phyloP scores from a whole-genome alignment of 2,329 filamentous ascomycete genomes.

The Colletotrichum tropicale region DNA sequence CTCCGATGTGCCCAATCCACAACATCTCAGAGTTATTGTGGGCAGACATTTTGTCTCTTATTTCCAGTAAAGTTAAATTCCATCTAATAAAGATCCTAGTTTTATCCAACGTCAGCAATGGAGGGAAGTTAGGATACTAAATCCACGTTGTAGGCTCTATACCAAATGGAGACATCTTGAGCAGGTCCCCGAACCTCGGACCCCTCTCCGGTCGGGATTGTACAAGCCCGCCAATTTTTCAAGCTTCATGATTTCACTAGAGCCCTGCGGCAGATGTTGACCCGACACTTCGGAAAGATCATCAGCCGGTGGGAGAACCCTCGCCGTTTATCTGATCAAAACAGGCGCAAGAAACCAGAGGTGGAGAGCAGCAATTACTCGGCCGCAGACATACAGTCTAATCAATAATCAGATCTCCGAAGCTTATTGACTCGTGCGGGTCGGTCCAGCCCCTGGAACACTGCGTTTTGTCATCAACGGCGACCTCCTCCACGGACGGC shows the following conservation, averaged over 20 bases:
- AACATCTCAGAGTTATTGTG: neutral
- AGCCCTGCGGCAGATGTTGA: neutral
- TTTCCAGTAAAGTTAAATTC: neutral
- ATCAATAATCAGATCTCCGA: neutral
- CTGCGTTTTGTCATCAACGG: neutral
- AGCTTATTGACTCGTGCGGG: neutral
- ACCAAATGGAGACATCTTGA: neutral
- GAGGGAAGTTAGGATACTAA: neutral
- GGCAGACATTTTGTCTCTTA: neutral
- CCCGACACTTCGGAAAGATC: neutral
- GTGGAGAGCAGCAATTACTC: neutral
- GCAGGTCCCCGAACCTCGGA: neutral
- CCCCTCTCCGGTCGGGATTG: neutral
- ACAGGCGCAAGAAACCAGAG: neutral
- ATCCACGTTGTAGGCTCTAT: neutral
- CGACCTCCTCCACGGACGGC: neutral
- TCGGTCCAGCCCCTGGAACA: neutral
- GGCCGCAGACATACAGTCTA: neutral
- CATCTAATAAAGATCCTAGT: neutral
- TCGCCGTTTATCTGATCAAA: neutral
- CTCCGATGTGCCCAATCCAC: neutral
- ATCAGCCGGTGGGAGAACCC: neutral
- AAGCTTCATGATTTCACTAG: neutral
- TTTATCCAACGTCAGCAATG: conserved; percentile 1
- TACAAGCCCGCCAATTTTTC: neutral